Evolutionary conservation across 140 eudicot species (phyloP), one percentile per base, ranked within the genome.

Genomic region (Ambrosia hybrid): DNA sequence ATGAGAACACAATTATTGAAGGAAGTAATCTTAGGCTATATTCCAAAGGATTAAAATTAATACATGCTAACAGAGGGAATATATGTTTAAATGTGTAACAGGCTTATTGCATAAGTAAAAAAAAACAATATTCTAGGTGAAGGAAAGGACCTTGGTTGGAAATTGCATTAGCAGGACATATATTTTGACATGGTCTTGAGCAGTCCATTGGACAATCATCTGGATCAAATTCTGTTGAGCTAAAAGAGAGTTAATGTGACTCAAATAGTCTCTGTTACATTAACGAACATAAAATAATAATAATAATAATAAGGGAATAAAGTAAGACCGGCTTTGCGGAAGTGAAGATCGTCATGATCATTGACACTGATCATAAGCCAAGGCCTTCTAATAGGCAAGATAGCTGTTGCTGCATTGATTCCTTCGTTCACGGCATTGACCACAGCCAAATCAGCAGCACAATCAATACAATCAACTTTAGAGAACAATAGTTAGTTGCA

Each of bases 321-420:
- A 52, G 46, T 5, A 0, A 9, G 81, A 92, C 98, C 96, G 6
- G 98, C 98, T 87, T 93, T 93, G 61, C 98, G 98, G 71, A 92
- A 93, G 75, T 93, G 98, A 69, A 90, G 91, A 84, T 93, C 98
- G 69, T 93, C 91, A 78, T 89, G 85, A 81, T 93, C 98, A 81
- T 93, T 93, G 39, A 93, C 91, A 80, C 98, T 93, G 79, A 93
- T 85, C 98, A 93, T 93, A 63, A 90, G 93, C 97, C 98, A 90
- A 64, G 98, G 98, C 85, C 89, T 83, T 69, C 92, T 81, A 69
- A 92, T 30, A 65, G 97, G 93, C 34, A 87, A 58, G 38, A 93
- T 81, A 53, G 68, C 70, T 75, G 77, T 75, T 57, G 97, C 98
- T 16, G 85, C 93, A 78, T 85, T 78, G 15, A 93, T 85, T 58